Percentiles rank a stretch among this genome's conserved stretches.
Evolutionary conservation across 1,284 basidiomycete species (phyloP).

Genomic region (Leccinum fallax): DNA sequence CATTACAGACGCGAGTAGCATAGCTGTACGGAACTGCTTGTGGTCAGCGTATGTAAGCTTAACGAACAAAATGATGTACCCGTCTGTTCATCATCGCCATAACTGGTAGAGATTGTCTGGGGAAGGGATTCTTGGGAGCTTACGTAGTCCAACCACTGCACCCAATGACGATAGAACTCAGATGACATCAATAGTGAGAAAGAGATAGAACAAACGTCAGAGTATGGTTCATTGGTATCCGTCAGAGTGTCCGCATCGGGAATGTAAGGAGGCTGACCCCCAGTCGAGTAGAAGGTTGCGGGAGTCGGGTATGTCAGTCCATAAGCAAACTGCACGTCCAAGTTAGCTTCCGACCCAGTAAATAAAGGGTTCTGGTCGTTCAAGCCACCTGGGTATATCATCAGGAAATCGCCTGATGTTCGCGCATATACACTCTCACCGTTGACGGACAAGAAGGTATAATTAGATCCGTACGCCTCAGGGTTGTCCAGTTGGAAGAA

Average conservation of each 20-base stretch:
- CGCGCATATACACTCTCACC: slow-evolving; percentile 33
- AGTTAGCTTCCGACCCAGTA: slow-evolving; percentile 69
- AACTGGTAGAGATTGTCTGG: slow-evolving; percentile 30
- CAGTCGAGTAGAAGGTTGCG: slow-evolving; percentile 64
- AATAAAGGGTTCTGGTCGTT: slow-evolving; percentile 59
- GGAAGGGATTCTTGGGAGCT: slow-evolving; percentile 38
- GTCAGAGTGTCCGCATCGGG: slow-evolving; percentile 44
- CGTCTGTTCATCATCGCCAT: slow-evolving; percentile 72
- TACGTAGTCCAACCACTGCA: slow-evolving; percentile 65
- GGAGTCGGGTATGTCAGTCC: slow-evolving; percentile 55
- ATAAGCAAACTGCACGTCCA: slow-evolving; percentile 71
- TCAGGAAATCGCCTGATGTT: neutral
- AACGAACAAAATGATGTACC: slow-evolving; percentile 35
- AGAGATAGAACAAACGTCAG: slow-evolving; percentile 37
- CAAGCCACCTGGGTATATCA: slow-evolving; percentile 43
- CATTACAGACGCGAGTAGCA: slow-evolving; percentile 61
- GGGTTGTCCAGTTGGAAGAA: slow-evolving; percentile 53
- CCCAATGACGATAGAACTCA: slow-evolving; percentile 15
- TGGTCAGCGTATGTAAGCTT: slow-evolving; percentile 3
- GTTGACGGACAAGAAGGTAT: slow-evolving; percentile 48
- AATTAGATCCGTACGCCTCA: slow-evolving; percentile 29
- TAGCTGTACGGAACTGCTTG: slow-evolving; percentile 58
- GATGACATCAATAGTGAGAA: neutral
- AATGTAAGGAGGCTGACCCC: slow-evolving; percentile 57
- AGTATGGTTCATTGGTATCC: slow-evolving; percentile 68